Evolutionary conservation across 352 stramenopile species (phyloP).

Genomic region (Globisporangium alternatum): DNA sequence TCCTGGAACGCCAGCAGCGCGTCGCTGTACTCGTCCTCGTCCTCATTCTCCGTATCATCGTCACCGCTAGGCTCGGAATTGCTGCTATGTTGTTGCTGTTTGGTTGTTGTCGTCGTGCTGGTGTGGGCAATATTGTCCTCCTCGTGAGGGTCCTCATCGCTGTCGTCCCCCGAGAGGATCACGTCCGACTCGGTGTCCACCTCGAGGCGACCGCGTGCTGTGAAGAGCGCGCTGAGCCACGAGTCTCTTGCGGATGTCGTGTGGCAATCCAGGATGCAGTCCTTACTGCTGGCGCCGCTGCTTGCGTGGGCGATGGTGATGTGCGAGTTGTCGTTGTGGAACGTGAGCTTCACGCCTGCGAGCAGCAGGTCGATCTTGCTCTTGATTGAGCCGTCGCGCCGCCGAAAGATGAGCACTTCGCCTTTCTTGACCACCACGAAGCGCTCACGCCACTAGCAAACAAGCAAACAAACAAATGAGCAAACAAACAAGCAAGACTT

Average conservation of each 20-base stretch:
- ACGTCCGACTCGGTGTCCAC: conserved; percentile 42
- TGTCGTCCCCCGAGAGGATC: conserved; percentile 42
- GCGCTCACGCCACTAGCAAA: conserved; percentile 57
- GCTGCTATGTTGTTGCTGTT: neutral
- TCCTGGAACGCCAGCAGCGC: conserved; percentile 56
- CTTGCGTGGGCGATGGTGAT: conserved; percentile 43
- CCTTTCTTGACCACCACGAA: conserved; percentile 53
- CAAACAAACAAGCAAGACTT: neutral
- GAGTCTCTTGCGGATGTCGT: conserved; percentile 42
- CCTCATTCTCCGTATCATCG: conserved; percentile 21
- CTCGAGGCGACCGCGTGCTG: conserved; percentile 35
- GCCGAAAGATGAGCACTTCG: conserved; percentile 44
- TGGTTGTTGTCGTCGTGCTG: conserved; percentile 7
- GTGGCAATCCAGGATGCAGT: conserved; percentile 51
- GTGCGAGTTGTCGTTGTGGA: conserved; percentile 56
- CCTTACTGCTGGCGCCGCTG: conserved; percentile 5
- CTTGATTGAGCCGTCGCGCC: conserved; percentile 50
- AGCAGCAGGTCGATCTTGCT: conserved; percentile 67
- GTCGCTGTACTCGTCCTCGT: conserved; percentile 45
- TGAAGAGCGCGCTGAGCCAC: conserved; percentile 65
- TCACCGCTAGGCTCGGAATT: conserved; percentile 15
- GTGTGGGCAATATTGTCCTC: neutral
- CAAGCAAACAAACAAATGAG: neutral
- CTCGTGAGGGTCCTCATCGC: conserved; percentile 16
- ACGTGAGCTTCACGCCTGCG: conserved; percentile 47